Conservation (phyloP, 2,329 filamentous ascomycete genomes). For the Colletotrichum filicis region DNA sequence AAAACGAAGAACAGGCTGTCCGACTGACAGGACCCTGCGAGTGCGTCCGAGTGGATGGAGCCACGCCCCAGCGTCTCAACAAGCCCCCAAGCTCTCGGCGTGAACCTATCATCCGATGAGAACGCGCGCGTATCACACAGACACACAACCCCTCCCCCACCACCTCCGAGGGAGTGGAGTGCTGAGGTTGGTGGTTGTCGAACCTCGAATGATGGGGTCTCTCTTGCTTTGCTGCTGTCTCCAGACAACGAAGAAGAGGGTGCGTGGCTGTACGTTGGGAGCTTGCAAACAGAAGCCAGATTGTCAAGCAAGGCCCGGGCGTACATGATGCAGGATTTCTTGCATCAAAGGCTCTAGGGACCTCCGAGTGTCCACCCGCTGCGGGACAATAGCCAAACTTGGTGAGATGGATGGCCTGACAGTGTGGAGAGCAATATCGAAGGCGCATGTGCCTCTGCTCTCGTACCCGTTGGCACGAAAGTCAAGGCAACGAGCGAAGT, state of each 20-base stretch:
- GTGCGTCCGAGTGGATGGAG: slow-evolving; percentile 17
- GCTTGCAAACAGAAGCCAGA: slow-evolving; percentile 24
- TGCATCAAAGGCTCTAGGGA: slow-evolving; percentile 20
- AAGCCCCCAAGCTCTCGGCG: slow-evolving; percentile 1
- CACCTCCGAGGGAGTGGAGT: slow-evolving; percentile 13
- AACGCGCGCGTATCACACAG: background rate
- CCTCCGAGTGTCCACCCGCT: background rate
- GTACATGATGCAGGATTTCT: slow-evolving; percentile 37
- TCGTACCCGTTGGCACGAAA: background rate
- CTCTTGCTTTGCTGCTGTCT: background rate
- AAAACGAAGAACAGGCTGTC: background rate
- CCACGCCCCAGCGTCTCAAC: slow-evolving; percentile 9
- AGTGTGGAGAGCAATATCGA: background rate
- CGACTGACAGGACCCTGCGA: slow-evolving; percentile 25
- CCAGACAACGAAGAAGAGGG: background rate
- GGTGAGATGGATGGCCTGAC: slow-evolving; percentile 5
- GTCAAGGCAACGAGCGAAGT: background rate
- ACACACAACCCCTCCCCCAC: slow-evolving; percentile 15
- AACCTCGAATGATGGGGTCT: slow-evolving; percentile 21
- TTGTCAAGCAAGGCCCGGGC: slow-evolving; percentile 26
- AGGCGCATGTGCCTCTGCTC: background rate
- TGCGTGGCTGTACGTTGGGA: slow-evolving; percentile 21
- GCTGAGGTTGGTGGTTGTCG: slow-evolving; percentile 10
- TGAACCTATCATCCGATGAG: slow-evolving; percentile 15
- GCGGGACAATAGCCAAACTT: background rate